Evolutionary conservation across 805 yeast species (phyloP), one percentile per base, ranked within the genome.

Genomic region (Kurtzmaniella cleridarum): DNA sequence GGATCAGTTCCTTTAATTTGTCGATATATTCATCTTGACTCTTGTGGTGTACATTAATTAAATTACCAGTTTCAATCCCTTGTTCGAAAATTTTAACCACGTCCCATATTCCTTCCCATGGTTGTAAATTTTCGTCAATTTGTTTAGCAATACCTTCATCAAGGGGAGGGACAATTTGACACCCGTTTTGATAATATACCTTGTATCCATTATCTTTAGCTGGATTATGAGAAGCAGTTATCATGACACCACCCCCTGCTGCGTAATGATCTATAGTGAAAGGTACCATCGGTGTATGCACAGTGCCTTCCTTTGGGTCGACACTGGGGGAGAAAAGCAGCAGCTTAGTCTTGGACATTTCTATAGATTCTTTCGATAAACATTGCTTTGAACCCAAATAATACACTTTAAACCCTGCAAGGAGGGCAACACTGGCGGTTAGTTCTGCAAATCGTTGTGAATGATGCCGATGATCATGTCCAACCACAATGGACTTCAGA

Each of bases 111-210:
- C 66, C 44, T 5, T 32, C 39, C 75, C 84, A 73, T 0, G 95
- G 91, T 3, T 47, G 58, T 43, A 86, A 60, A 51, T 86, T 85
- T 11, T 63, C 51, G 18, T 75, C 66, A 31, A 91, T 91, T 2
- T 69, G 53, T 2, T 57, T 43, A 16, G 96, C 89, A 45, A 91
- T 91, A 1, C 73, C 79, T 2, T 52, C 50, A 53, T 93, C 98
- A 53, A 82, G 88, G 0, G 98, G 98, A 2, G 96, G 90, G 34
- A 91, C 87, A 46, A 91, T 93, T 59, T 93, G 98, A 59, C 97
- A 91, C 3, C 96, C 98, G 55, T 91, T 91, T 8, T 72, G 66
- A 78, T 93, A 88, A 64, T 93, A 91, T 1, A 91, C 98, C 55
- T 91, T 91, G 63, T 87, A 91, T 0, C 98, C 98, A 54, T 90